phyloP scores from a whole-genome alignment of 2,329 filamentous ascomycete genomes.

The Celoporthe dispersa region DNA sequence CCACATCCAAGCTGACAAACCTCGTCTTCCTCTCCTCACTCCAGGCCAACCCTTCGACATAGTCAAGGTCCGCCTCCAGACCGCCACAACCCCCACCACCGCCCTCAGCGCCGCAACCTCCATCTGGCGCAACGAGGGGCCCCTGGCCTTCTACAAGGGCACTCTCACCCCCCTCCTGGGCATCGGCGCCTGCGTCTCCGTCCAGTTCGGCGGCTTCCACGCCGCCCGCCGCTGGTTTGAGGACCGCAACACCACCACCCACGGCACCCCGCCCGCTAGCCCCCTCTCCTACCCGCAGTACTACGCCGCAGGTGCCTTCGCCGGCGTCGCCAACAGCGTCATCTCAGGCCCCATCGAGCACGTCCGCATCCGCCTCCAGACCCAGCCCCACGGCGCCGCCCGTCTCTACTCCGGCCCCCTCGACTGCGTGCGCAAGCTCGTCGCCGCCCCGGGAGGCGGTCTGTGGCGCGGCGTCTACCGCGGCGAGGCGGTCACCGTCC shows the following conservation, averaged over 20 bases:
- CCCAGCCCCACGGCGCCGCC: slow-evolving; percentile 84
- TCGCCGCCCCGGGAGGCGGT: slow-evolving; percentile 62
- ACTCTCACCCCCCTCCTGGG: slow-evolving; percentile 93
- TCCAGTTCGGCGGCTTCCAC: slow-evolving; percentile 98
- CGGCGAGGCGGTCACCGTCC: slow-evolving; percentile 81
- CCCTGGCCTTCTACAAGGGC: slow-evolving; percentile 96
- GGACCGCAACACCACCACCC: slow-evolving; percentile 65
- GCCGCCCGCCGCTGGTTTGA: slow-evolving; percentile 87
- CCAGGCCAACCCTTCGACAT: slow-evolving; percentile 81
- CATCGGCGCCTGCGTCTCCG: slow-evolving; percentile 96
- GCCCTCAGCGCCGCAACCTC: slow-evolving; percentile 80
- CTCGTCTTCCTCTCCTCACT: background rate
- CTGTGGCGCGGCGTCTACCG: slow-evolving; percentile 79
- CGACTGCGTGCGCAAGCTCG: slow-evolving; percentile 89
- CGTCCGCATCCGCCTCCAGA: slow-evolving; percentile 93
- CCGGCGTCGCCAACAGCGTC: slow-evolving; percentile 85
- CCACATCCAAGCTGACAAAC: slow-evolving; percentile 3
- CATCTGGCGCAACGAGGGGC: slow-evolving; percentile 87
- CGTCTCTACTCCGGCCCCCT: slow-evolving; percentile 78
- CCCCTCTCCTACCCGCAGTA: slow-evolving; percentile 83
- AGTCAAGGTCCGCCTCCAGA: slow-evolving; percentile 96
- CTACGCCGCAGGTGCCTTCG: slow-evolving; percentile 88
- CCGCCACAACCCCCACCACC: slow-evolving; percentile 77
- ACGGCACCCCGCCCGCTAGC: slow-evolving; percentile 64
- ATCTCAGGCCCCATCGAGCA: slow-evolving; percentile 95